Evolutionary conservation across 768 basidiomycete species (phyloP).

Genomic region (Amanita rubescens): DNA sequence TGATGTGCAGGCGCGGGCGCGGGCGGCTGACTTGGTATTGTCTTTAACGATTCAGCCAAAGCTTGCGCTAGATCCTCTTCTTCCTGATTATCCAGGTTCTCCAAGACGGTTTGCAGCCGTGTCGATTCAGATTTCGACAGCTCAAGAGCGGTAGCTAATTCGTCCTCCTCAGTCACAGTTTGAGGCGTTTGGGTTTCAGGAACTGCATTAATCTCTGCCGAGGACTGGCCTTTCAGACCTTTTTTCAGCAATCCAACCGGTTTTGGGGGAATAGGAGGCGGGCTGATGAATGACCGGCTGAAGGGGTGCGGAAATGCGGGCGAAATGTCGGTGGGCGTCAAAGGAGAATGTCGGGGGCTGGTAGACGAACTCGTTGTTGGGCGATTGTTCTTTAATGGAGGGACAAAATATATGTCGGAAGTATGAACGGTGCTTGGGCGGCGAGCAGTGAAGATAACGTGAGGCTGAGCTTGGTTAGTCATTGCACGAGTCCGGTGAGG

Average conservation of each 20-base stretch:
- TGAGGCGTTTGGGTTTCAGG: background rate
- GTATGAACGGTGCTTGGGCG: constrained; percentile 25
- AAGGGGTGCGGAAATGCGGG: background rate
- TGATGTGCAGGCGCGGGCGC: background rate
- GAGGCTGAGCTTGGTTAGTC: constrained; percentile 12
- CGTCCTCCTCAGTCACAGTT: constrained; percentile 26
- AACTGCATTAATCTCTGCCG: background rate
- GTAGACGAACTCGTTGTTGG: background rate
- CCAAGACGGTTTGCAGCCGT: constrained; percentile 23
- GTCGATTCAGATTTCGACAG: constrained; percentile 41
- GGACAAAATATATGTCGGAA: constrained; percentile 24
- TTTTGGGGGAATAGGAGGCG: constrained; percentile 36
- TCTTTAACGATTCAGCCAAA: constrained; percentile 41
- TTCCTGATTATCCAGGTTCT: constrained; percentile 37
- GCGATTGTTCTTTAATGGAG: constrained; percentile 4
- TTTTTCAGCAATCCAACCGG: constrained; percentile 16
- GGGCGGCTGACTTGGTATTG: background rate
- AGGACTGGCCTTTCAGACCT: background rate
- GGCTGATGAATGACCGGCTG: constrained; percentile 14
- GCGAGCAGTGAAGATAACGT: constrained; percentile 20
- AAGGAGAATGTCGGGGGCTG: background rate
- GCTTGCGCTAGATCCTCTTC: constrained; percentile 64
- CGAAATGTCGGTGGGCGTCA: background rate
- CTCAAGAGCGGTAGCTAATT: constrained; percentile 38
- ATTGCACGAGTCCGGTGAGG: constrained; percentile 2